A percentile compares a stretch with the other conserved stretches of the same genome.
Conservation (phyloP, 768 basidiomycete genomes). For the Russula sp. region DNA sequence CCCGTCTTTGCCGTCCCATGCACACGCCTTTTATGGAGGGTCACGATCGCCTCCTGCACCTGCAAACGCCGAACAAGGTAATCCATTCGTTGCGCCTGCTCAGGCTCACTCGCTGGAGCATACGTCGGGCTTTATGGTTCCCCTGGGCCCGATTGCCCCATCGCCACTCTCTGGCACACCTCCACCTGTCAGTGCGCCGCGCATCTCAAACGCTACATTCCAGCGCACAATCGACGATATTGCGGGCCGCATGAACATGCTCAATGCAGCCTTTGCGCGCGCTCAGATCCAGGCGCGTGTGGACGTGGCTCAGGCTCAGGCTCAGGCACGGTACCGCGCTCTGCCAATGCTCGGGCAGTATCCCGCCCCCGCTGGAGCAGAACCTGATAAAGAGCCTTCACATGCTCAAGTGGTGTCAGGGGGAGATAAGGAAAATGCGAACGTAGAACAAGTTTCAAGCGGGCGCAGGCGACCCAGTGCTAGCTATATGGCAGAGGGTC, state of each 20-base stretch:
- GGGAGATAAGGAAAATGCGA: conserved; percentile 35
- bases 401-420: conserved; percentile 3
- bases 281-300: conserved; percentile 21
- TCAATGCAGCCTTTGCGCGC: conserved; percentile 24
- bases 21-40: conserved; percentile 9
- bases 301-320: conserved; percentile 10
- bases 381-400: conserved; percentile 7
- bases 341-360: conserved; percentile 11
- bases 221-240: conserved; percentile 40
- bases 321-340: not conserved
- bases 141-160: conserved; percentile 9
- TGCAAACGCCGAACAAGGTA: not conserved
- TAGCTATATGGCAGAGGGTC: conserved; percentile 18
- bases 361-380: conserved; percentile 2
- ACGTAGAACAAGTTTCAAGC: conserved; percentile 24
- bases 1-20: conserved; percentile 1
- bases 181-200: conserved; percentile 38
- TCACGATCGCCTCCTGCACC: conserved; percentile 1
- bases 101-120: conserved; percentile 7
- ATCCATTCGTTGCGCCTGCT: conserved; percentile 5
- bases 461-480: conserved; percentile 11
- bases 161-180: conserved; percentile 25
- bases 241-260: conserved; percentile 40
- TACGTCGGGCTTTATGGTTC: conserved; percentile 8
- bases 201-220: conserved; percentile 33